Percentiles rank a stretch among this genome's conserved stretches.
Conservation (phyloP, 768 basidiomycete species). For the Chalciporus piperatus region DNA sequence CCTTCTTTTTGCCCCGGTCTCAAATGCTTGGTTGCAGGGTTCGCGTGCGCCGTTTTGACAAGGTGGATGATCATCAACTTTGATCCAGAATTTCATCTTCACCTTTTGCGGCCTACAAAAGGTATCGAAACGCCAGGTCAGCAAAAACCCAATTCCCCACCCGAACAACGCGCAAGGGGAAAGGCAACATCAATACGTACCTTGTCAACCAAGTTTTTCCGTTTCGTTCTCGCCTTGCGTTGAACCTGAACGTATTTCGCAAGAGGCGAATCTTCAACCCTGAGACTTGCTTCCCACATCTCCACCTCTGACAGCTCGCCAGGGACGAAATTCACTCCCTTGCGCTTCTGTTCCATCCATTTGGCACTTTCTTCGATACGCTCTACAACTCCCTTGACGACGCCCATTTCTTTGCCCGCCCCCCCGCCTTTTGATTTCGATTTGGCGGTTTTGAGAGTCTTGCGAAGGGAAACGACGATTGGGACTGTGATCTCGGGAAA, state of each 20-base stretch:
- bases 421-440: slow-evolving; percentile 32
- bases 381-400: slow-evolving; percentile 78
- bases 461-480: slow-evolving; percentile 65
- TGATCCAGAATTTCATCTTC: slow-evolving; percentile 67
- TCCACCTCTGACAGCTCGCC: slow-evolving; percentile 66
- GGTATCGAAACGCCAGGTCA: slow-evolving; percentile 15
- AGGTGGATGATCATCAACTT: slow-evolving; percentile 16
- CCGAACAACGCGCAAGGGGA: not conserved
- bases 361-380: slow-evolving; percentile 79
- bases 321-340: slow-evolving; percentile 72
- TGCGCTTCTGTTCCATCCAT: slow-evolving; percentile 75
- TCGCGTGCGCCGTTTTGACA: not conserved
- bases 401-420: slow-evolving; percentile 52
- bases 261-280: slow-evolving; percentile 70
- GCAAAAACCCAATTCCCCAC: slow-evolving; percentile 1
- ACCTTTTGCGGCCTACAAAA: slow-evolving; percentile 63
- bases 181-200: slow-evolving; percentile 39
- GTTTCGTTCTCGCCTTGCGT: slow-evolving; percentile 76
- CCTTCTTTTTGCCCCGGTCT: not conserved
- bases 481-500: slow-evolving; percentile 93
- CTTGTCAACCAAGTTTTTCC: slow-evolving; percentile 70
- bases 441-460: slow-evolving; percentile 64
- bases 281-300: slow-evolving; percentile 65
- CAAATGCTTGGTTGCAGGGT: not conserved
- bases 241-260: slow-evolving; percentile 79